Evolutionary conservation across 805 yeast genomes (phyloP), one percentile per base, ranked within the genome.

Genomic region (Brettanomyces anomalus): DNA sequence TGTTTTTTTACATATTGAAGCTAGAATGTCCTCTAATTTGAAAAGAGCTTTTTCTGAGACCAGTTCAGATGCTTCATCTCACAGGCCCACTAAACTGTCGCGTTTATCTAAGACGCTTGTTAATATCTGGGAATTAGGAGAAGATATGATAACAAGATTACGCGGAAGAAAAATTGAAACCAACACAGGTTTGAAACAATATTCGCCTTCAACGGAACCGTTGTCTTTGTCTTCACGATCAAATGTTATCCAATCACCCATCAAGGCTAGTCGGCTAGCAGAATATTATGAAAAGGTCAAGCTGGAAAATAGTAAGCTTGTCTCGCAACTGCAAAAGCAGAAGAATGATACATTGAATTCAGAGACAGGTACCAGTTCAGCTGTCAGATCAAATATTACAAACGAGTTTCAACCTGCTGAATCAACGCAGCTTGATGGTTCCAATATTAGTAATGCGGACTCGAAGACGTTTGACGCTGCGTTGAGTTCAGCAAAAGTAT

Each of bases 191-290:
- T 3, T 32, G 18, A 32, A 32, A 26, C 17, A 4, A 15, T 11
- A n/a, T 11, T 10, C 14, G 8, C 28, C 6, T 7, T 30, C 36
- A 7, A 34, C 6, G 17, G 21, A 26, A 20, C 15, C 24, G 19
- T 4, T 32, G 37, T 3, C 41, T 46, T 20, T 37, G 31, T 26
- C n/a, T 13, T 20, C 37, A n/a, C n/a, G 21, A 7, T n/a, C 16
- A 33, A 28, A 31, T 20, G 15, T 30, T 32, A 18, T 38, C 1
- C 32, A 41, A 7, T 38, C 46, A 13, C 48, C 52, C 4, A 42
- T 58, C 17, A 57, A 60, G 5, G 61, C 58, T 4, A 50, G 49
- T 26, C 60, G 57, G 39, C 46, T 59, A 3, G 47, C 52, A 11
- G 54, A 52, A 13, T 56, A 55, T 42, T 59, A 59, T 38, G 52